These are phyloP conservation scores for Arthonia radiata DNA, from an alignment of 495 filamentous ascomycete species.

Conservation along the genomic window DNA sequence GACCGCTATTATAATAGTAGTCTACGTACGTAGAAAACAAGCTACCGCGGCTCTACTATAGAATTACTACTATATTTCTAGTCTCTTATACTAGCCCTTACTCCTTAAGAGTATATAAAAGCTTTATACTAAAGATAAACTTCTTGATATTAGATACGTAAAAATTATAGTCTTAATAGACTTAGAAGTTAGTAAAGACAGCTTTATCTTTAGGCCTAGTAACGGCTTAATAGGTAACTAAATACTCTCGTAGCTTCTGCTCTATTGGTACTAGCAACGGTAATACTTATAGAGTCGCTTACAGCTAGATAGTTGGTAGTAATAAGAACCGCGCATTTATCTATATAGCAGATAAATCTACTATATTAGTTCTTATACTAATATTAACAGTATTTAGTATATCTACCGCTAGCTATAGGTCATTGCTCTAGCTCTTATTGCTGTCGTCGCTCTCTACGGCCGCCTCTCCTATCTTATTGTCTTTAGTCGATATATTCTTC, in stretches of 20 bases:
- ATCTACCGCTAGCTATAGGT: background rate
- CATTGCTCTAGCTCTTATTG: background rate
- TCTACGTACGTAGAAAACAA: background rate
- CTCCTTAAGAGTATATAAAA: too few species aligned
- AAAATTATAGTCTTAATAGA: too few species aligned
- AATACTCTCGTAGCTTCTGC: background rate
- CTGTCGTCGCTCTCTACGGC: background rate
- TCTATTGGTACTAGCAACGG: background rate
- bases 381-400: background rate
- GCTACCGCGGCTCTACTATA: too few species aligned
- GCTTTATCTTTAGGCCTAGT: too few species aligned
- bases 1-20: too few species aligned
- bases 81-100: too few species aligned
- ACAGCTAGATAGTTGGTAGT: background rate
- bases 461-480: background rate
- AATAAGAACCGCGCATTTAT: background rate
- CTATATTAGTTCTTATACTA: background rate
- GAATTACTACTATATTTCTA: too few species aligned
- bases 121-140: too few species aligned
- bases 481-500: too few species aligned
- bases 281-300: background rate
- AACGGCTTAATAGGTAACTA: too few species aligned
- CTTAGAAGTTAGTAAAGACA: too few species aligned
- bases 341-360: background rate
- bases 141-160: too few species aligned